Evolutionary conservation across 2,329 filamentous ascomycete genomes (phyloP).

Genomic region (Leptographium radiaticola): DNA sequence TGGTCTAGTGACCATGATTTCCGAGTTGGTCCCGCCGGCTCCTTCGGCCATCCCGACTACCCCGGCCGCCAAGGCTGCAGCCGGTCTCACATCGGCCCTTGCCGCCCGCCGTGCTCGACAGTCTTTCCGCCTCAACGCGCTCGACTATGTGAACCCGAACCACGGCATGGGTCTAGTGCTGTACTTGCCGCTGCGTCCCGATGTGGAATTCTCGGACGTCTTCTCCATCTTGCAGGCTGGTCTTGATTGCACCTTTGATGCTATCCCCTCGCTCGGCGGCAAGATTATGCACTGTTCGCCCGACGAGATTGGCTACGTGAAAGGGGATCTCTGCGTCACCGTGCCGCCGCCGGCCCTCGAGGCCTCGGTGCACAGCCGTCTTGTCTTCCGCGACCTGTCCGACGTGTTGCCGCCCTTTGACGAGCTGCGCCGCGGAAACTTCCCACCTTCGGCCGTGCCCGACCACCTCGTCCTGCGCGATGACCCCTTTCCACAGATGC

Average conservation of each 20-base stretch:
- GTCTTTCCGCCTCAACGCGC: constrained; percentile 1
- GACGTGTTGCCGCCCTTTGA: not conserved
- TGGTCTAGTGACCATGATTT: constrained; percentile 15
- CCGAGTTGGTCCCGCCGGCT: too few relatives aligned
- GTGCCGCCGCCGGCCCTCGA: not conserved
- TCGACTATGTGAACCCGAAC: constrained; percentile 3
- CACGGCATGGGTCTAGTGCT: constrained; percentile 3
- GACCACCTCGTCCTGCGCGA: constrained; percentile 1
- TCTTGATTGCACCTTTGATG: not conserved
- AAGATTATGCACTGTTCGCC: not conserved
- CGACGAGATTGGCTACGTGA: not conserved
- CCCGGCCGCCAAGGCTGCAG: not conserved
- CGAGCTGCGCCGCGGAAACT: not conserved
- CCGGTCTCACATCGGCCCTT: not conserved
- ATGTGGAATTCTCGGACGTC: not conserved
- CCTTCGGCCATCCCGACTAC: too few relatives aligned
- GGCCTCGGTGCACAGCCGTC: not conserved
- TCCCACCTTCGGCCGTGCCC: not conserved
- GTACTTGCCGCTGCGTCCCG: not conserved
- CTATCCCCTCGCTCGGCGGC: not conserved
- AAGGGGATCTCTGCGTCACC: not conserved
- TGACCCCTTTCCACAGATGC: not conserved
- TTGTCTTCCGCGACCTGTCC: not conserved
- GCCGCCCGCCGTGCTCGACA: not conserved
- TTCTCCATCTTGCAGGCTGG: not conserved